Conservation (phyloP, 164 flowering plant genomes). For the Magnolia kwangsiensis region DNA sequence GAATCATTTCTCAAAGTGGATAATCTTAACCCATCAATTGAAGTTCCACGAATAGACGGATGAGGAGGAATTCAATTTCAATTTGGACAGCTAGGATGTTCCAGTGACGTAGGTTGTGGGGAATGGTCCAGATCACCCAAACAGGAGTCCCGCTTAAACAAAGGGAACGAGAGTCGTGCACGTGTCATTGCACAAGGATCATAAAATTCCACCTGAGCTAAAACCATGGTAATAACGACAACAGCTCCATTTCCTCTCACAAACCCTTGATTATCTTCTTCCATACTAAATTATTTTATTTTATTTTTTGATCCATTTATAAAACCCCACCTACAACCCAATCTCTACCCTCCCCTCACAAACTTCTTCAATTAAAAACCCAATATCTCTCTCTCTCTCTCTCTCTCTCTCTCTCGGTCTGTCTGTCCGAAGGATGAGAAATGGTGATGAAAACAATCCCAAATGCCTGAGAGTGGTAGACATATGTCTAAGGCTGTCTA, state of each 20-base stretch:
- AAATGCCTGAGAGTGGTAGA: slow-evolving; percentile 36
- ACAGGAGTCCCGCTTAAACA: not conserved
- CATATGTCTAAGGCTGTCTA: slow-evolving; percentile 52
- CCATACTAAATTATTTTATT: not conserved
- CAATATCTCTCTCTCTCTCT: not conserved
- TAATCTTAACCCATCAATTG: too few species aligned
- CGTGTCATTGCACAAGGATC: not conserved
- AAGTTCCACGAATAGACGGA: too few species aligned
- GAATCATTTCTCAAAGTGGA: too few species aligned
- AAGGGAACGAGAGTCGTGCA: not conserved
- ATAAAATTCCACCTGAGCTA: not conserved
- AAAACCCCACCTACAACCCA: not conserved
- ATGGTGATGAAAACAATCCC: slow-evolving; percentile 20
- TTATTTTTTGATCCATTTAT: not conserved
- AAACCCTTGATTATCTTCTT: not conserved
- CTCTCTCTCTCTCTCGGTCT: not conserved
- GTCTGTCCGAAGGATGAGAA: slow-evolving; percentile 26
- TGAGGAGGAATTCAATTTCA: too few species aligned
- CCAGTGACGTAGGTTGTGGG: too few species aligned
- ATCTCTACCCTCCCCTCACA: not conserved
- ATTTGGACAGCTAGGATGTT: not conserved
- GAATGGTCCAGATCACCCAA: not conserved
- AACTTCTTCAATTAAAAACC: not conserved
- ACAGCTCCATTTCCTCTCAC: not conserved
- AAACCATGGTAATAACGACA: not conserved